Conservation (phyloP, 2,329 filamentous ascomycete species). For the Xylariales sp. region DNA sequence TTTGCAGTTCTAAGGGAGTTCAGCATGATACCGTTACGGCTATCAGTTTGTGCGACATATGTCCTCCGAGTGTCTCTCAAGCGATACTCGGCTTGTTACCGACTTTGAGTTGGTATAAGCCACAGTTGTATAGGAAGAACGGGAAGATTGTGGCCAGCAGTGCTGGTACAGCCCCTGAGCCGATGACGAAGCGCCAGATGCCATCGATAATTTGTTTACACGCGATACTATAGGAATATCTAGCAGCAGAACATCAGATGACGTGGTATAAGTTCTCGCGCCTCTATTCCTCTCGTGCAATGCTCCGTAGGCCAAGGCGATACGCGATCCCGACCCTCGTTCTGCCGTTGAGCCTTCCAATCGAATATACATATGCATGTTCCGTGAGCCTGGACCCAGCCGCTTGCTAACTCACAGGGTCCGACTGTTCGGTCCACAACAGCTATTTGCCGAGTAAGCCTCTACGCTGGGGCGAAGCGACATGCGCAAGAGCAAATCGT, state of each 20-base stretch:
- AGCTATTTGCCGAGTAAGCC: neutral
- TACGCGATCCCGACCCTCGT: no score
- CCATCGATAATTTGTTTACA: constrained; percentile 49
- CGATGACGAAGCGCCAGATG: constrained; percentile 64
- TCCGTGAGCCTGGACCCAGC: constrained; percentile 6
- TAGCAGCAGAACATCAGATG: no score
- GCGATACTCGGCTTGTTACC: constrained; percentile 56
- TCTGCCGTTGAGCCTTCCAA: no score
- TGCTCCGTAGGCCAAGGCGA: no score
- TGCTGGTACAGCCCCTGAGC: constrained; percentile 59
- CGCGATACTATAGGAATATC: no score
- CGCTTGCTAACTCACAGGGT: constrained; percentile 1
- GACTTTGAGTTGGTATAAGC: constrained; percentile 61
- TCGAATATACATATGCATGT: neutral
- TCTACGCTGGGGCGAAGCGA: constrained; percentile 3
- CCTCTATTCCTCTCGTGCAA: no score
- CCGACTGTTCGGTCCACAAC: constrained; percentile 1
- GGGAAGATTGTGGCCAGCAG: constrained; percentile 61
- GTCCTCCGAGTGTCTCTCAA: constrained; percentile 56
- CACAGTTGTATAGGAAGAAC: constrained; percentile 62
- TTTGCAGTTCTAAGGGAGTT: constrained; percentile 23
- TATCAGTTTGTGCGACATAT: constrained; percentile 39
- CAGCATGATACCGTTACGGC: constrained; percentile 28
- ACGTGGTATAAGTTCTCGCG: no score
- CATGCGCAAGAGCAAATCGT: neutral